Base-by-base conservation (phyloP, 305 asterid species). In the Solanum hybrid region DNA sequence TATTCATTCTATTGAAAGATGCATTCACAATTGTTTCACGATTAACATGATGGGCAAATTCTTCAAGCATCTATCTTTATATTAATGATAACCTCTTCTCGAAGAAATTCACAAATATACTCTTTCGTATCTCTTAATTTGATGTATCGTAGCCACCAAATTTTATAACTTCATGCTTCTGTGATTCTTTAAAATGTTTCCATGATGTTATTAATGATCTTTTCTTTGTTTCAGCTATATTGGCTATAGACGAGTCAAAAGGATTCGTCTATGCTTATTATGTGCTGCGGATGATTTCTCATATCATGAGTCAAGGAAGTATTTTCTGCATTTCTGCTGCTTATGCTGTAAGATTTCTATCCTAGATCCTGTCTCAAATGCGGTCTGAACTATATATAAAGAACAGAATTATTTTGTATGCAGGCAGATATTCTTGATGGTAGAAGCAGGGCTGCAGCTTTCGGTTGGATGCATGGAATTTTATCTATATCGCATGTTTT, bases 281-380 rank as follows among this genome's bases (percentile, higher is more conserved):
- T 85, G 93, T 90, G 88, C 90, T 96, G 88, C 96, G 98, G 78
- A 96, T 97, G n/a, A 75, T 97, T 90, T 95, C 98, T 82, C 92
- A 92, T 51, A 95, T 97, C 93, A 91, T 97, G 88, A 96, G 99
- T 94, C 98, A 97, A 92, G 99, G 99, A 92, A 97, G 96, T 94
- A 95, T 97, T 91, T 96, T 96, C 94, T 95, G 97, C 93, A 95
- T 97, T 91, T 87, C 99, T 73, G 95, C 95, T 91, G 98, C 98
- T 91, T 97, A 97, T 91, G 96, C 95, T 77, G 99, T 97, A 95
- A 94, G 94, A 31, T 15, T n/a, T 91, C 89, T 91, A 79, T 88
- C 78, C 10, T 77, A 8, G 27, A n/a, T 80, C 33, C 86, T 4
- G 33, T 37, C 86, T 80, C 0, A 17, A 38, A 24, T 38, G 24